Conservation (phyloP, 441 rosid genomes). For the Pelargonium myrrhifolium region DNA sequence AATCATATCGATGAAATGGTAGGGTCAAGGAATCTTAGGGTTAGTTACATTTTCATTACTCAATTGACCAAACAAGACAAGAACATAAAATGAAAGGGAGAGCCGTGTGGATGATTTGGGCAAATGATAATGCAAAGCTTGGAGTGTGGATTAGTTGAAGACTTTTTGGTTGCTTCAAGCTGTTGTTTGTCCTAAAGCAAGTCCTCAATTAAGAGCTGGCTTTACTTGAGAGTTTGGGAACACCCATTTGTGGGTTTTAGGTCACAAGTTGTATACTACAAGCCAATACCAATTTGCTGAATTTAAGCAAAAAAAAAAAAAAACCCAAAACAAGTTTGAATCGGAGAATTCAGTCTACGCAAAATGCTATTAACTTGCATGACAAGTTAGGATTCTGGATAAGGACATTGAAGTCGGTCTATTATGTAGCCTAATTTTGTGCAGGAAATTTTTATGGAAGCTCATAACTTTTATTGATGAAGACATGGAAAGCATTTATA, state of each 20-base stretch:
- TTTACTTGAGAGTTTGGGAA: constrained; percentile 6
- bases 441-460: too few relatives aligned
- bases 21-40: too few relatives aligned
- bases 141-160: too few relatives aligned
- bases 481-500: neutral
- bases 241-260: constrained; percentile 9
- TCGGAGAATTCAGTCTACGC: neutral
- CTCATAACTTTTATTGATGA: neutral
- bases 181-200: neutral
- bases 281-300: constrained; percentile 21
- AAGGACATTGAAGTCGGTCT: too few relatives aligned
- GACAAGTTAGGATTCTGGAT: constrained; percentile 8
- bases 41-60: too few relatives aligned
- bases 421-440: too few relatives aligned
- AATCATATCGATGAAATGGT: too few relatives aligned
- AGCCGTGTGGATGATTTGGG: constrained; percentile 1
- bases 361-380: neutral
- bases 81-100: constrained; percentile 8
- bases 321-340: constrained; percentile 1
- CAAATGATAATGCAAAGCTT: neutral
- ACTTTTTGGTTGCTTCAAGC: neutral
- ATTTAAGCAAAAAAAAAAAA: constrained; percentile 9
- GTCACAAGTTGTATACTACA: constrained; percentile 24
- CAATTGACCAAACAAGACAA: too few relatives aligned
- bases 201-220: neutral